Conservation (phyloP, 163 green algal genomes). For the Volvox carteri region DNA sequence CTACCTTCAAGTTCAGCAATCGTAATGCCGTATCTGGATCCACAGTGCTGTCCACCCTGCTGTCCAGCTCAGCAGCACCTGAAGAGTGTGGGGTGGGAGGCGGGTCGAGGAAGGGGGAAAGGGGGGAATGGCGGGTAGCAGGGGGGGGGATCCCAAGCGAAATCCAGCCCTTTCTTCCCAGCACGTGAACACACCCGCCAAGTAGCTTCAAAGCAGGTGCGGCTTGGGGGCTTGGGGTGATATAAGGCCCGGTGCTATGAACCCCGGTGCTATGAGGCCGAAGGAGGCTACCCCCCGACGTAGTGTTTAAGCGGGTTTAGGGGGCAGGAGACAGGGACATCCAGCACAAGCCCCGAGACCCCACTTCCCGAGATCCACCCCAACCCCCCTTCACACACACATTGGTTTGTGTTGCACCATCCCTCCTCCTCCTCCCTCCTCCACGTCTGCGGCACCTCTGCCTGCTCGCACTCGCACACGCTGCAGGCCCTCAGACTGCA, state of each 20-base stretch:
- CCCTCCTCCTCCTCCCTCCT: conserved; percentile 68
- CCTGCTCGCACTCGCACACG: conserved; percentile 88
- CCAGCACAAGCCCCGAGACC: too few relatives aligned
- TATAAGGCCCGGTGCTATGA: too few relatives aligned
- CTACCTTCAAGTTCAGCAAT: conserved; percentile 60
- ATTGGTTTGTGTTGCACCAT: conserved; percentile 50
- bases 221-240: too few relatives aligned
- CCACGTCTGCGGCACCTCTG: conserved; percentile 89
- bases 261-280: too few relatives aligned
- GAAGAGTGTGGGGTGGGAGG: neutral
- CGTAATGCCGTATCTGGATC: conserved; percentile 47
- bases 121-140: neutral
- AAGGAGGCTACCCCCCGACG: too few relatives aligned
- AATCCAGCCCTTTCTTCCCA: too few relatives aligned
- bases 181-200: too few relatives aligned
- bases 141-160: too few relatives aligned
- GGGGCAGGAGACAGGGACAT: too few relatives aligned
- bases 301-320: too few relatives aligned
- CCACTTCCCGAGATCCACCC: too few relatives aligned
- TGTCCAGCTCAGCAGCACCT: conserved; percentile 59
- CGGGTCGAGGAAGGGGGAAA: neutral
- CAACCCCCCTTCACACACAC: conserved; percentile 35
- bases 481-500: conserved; percentile 81
- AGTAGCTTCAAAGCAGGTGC: too few relatives aligned
- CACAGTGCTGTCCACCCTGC: conserved; percentile 53